Base-by-base conservation (phyloP, 768 basidiomycete species). In the Lactarius akahatsu region DNA sequence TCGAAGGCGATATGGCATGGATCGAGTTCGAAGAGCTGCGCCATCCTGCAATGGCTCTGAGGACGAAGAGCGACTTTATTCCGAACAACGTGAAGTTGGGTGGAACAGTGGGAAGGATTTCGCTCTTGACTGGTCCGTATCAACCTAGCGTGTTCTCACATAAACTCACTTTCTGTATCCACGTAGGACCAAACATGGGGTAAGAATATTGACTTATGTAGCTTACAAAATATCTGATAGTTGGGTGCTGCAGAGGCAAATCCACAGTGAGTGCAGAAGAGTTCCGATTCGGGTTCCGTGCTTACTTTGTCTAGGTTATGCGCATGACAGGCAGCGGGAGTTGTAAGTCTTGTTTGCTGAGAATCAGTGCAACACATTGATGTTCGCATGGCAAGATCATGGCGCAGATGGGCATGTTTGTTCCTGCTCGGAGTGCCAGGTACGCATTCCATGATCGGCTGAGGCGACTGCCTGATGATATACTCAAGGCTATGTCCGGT, bases 251-350 rank as follows among this genome's bases (percentile, higher is more conserved):
- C 70, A 90, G 89, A 61, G 90, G 90, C 61, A 92, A 92, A 76
- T 90, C 89, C 38, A 93, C 91, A 54, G 86, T 87, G 72, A 72
- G 78, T n/a, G 15, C 45, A 30, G 20, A 32, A 30, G 15, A 41
- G 34, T 16, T 41, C 41, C 47, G 20, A 52, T 26, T 20, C 26
- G n/a, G 6, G 15, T 47, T 3, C 30, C 23, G 4, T 57, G 57
- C 64, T 30, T 55, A 52, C 67, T 60, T 43, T 32, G 20, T 61
- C 52, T 73, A 91, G 83, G 84, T 86, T 3, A 93, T 97, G 87
- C 87, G 97, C 55, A 98, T 97, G 96, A 96, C 96, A 16, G 95
- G 95, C 96, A 23, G 86, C 91, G 0, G 96, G 93, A 23, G 87
- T 98, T 66, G 90, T 92, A 76, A 63, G 88, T 72, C 61, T 65